These are phyloP conservation scores for Claviceps lovelessii DNA, from an alignment of 2,329 filamentous ascomycete genomes.

Conservation along the genomic window DNA sequence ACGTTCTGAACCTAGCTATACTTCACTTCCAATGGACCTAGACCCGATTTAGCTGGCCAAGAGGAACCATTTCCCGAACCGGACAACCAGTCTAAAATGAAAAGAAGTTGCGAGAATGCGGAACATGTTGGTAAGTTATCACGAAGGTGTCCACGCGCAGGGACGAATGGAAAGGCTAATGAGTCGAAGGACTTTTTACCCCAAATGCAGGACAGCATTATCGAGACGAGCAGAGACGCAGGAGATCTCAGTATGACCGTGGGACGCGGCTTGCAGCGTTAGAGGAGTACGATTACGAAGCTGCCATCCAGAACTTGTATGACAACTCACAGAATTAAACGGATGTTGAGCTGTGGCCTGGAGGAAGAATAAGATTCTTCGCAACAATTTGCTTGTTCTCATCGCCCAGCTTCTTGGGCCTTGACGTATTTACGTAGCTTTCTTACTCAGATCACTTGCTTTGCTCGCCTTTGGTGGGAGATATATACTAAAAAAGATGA, in stretches of 20 bases:
- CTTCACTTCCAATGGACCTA: conserved; percentile 33
- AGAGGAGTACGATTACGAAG: conserved; percentile 45
- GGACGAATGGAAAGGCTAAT: neutral
- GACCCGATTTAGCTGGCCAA: conserved; percentile 43
- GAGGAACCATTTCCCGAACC: conserved; percentile 65
- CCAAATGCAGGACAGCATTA: conserved; percentile 62
- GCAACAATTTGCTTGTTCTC: neutral
- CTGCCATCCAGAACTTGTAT: conserved; percentile 26
- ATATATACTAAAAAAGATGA: neutral
- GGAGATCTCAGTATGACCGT: conserved; percentile 66
- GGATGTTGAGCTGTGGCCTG: neutral
- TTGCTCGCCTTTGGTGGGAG: neutral
- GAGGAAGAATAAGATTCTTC: neutral
- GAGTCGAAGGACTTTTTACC: conserved; percentile 57
- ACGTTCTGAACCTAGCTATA: conserved; percentile 28
- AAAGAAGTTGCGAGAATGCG: conserved; percentile 75
- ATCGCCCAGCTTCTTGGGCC: neutral
- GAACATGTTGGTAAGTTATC: conserved; percentile 59
- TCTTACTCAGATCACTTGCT: neutral
- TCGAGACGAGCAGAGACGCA: conserved; percentile 60
- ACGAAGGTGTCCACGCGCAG: neutral
- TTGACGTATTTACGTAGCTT: neutral
- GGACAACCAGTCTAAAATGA: conserved; percentile 78
- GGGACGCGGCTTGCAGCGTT: conserved; percentile 59
- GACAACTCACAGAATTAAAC: conserved; percentile 5